Evolutionary conservation across 2,329 filamentous ascomycete genomes (phyloP), one percentile per base, ranked within the genome.

Genomic region (Periconia sp.): DNA sequence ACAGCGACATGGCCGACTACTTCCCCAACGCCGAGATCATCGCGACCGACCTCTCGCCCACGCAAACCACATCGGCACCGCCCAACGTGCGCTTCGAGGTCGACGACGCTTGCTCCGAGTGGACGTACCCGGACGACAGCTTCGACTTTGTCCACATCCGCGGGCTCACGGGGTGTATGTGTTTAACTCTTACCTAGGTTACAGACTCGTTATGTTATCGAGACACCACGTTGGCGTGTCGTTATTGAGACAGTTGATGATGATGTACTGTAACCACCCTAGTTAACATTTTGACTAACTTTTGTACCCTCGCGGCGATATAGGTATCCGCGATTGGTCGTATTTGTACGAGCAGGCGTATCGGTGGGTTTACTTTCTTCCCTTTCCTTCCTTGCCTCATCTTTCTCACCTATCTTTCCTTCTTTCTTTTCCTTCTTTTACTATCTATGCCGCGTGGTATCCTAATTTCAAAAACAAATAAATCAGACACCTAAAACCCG

Each of bases 1-100:
- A 41, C 47, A 65, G 62, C 27, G 70, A 75, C 60, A 71, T 73
- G 60, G 69, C 71, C 5, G 74, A 76, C 54, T 61, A 54, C 47
- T 70, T 74, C 53, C 74, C 72, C 18, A 40, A 48, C 18, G 63
- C 70, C 6, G 66, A 71, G 52, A 67, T 76, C 18, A 69, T 69
- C 17, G 69, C 64, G 49, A 71, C 69, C 1, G 72, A 76, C 44
- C 63, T 74, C 14, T 71, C 66, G 17, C 71, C 73, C 5, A 68
- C 68, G 45, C 69, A 74, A 55, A 59, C 63, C 20, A 60, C 60
- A 14, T 65, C 57, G 41, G 65, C 73, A 2, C 73, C 76, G 6
- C 69, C 74, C 2, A 79, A 79, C 58, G 68, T 77, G 50, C 65
- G 64, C 27, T 79, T 79, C 62, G 74, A 78, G 59, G 72, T 79